Evolutionary conservation across 345 rosid species (phyloP).

Genomic region (Citrus trifoliata): DNA sequence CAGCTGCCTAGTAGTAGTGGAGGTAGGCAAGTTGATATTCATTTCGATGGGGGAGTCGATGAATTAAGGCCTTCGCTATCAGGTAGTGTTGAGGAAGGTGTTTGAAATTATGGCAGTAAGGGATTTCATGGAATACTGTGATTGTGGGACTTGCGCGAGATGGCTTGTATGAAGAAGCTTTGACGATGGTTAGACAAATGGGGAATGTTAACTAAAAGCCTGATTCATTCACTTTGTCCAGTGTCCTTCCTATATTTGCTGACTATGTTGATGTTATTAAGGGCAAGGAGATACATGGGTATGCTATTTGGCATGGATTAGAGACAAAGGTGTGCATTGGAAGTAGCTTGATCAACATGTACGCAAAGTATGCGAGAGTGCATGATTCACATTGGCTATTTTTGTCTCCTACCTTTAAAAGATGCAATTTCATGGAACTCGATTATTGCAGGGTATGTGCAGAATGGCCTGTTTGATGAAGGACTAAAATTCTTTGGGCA

Average conservation of each 20-base stretch:
- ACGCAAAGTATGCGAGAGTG: slow-evolving; percentile 57
- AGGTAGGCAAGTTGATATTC: neutral
- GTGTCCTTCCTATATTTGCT: slow-evolving; percentile 68
- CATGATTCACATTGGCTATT: slow-evolving; percentile 51
- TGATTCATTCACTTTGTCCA: slow-evolving; percentile 79
- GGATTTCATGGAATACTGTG: slow-evolving; percentile 82
- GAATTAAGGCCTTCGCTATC: slow-evolving; percentile 11
- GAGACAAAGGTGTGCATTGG: slow-evolving; percentile 48
- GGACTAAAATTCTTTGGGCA: slow-evolving; percentile 55
- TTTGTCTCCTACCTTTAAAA: slow-evolving; percentile 30
- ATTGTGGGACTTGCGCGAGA: slow-evolving; percentile 63
- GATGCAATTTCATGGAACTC: slow-evolving; percentile 82
- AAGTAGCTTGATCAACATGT: slow-evolving; percentile 79
- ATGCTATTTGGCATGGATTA: slow-evolving; percentile 57
- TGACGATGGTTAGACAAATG: slow-evolving; percentile 64
- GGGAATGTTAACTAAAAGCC: slow-evolving; percentile 48
- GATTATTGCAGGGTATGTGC: slow-evolving; percentile 62
- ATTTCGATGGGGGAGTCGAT: neutral
- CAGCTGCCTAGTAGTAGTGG: neutral
- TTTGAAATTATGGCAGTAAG: slow-evolving; percentile 67
- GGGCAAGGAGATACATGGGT: slow-evolving; percentile 83
- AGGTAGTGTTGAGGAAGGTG: slow-evolving; percentile 49
- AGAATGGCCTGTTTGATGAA: slow-evolving; percentile 62
- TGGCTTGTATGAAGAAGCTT: slow-evolving; percentile 61
- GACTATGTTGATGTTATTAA: slow-evolving; percentile 49